Percentiles rank a stretch among this genome's conserved stretches.
Conservation (phyloP, 257 asterid genomes). For the Capsicum pubescens region DNA sequence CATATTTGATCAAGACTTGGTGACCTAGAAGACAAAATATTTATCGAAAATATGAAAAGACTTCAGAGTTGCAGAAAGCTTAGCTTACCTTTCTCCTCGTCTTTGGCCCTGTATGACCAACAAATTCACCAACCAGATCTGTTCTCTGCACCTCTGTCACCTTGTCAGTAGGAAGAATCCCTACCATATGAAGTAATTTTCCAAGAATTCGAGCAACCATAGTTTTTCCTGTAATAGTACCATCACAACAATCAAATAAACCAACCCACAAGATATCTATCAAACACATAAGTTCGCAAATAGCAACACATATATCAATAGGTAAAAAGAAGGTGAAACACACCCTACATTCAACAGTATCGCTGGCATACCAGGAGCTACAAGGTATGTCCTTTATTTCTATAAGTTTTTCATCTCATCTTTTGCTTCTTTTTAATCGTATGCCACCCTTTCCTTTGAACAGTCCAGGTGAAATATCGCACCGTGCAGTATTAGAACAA, state of each 20-base stretch:
- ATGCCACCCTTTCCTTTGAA: not conserved
- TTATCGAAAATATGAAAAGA: not conserved
- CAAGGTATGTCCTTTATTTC: not conserved
- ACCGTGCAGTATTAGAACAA: not conserved
- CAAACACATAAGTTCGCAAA: not conserved
- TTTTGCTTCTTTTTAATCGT: not conserved
- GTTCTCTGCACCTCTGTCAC: conserved; percentile 96
- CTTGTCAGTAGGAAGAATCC: conserved; percentile 76
- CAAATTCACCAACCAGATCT: conserved; percentile 86
- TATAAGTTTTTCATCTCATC: not conserved
- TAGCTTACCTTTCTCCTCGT: conserved; percentile 74
- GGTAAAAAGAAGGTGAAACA: not conserved
- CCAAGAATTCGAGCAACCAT: conserved; percentile 88
- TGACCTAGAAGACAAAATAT: not conserved
- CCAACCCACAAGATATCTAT: not conserved
- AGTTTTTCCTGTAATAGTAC: conserved; percentile 68
- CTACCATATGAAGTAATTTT: conserved; percentile 81
- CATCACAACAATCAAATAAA: conserved; percentile 19
- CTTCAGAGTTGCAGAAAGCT: not conserved
- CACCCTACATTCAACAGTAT: not conserved
- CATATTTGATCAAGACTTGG: conserved; percentile 27
- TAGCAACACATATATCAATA: not conserved
- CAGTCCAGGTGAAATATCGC: not conserved
- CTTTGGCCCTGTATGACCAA: conserved; percentile 85
- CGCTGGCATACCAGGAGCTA: not conserved